Evolutionary conservation across 2,329 filamentous ascomycete species (phyloP), one percentile per base, ranked within the genome.

Genomic region (Diaporthe caulivora): DNA sequence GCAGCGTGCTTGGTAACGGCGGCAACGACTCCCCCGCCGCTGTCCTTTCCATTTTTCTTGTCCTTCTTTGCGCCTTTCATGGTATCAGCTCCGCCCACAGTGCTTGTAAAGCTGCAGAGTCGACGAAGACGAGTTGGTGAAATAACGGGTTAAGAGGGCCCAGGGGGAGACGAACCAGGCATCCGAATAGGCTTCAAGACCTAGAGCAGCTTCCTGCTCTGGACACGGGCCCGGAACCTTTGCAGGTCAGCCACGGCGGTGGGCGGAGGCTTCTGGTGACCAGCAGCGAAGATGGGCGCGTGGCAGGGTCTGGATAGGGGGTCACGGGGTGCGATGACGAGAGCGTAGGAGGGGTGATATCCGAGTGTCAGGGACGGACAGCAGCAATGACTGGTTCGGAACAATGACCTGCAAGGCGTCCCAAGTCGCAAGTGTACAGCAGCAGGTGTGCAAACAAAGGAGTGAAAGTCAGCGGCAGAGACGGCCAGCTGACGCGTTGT

Each of bases 21-120:
- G 62, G 87, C 86, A 77, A 86, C 84, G 78, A 89, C 87, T 77
- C 86, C 85, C 78, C 86, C 85, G 79, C 82, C 82, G 24, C 47
- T 67, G 78, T 88, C 86, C 86, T 84, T 88, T 80, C 84, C 87
- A 87, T 88, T 82, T 83, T 88, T 89, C 81, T 83, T 87, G 78
- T 87, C 83, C 81, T 88, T 89, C 84, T 88, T 88, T 74, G 82
- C 82, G 80, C 80, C 83, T 86, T 73, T 77, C 76, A 78, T 74
- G 68, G 72, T 76, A 75, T 75, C 71, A 75, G 73, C 73, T 29
- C 42, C n/a, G 60, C 65, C 51, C 42, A 71, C 65, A 49, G 53
- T 51, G 67, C 21, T 44, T 55, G 42, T 10, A 31, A 68, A 71
- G 58, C 55, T 53, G 70, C 65, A 49, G 60, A 42, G 37, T 55